Percentiles rank a stretch among this genome's conserved stretches.
Evolutionary conservation across 176 grass and related monocot species (phyloP).

Genomic region (Coix lacrymajobi): DNA sequence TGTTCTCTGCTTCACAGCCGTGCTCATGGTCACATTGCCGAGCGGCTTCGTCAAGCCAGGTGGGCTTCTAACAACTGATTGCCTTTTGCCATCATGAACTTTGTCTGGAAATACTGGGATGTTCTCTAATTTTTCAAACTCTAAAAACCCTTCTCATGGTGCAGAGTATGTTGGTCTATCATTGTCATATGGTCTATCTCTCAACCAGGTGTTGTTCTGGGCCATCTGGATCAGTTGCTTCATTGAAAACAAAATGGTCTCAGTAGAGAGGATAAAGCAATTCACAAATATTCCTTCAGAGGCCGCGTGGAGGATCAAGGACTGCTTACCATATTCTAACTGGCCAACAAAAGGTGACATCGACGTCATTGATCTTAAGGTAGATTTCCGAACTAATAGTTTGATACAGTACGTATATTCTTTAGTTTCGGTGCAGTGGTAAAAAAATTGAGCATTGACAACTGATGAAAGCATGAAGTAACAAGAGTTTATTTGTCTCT

Average conservation of each 20-base stretch:
- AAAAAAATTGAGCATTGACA: background rate
- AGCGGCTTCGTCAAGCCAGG: constrained; percentile 67
- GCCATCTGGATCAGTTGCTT: constrained; percentile 86
- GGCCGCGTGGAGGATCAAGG: constrained; percentile 71
- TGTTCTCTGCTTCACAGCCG: constrained; percentile 73
- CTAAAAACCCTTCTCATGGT: background rate
- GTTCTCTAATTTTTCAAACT: background rate
- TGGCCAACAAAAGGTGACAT: constrained; percentile 86
- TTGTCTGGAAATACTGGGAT: background rate
- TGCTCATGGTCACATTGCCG: constrained; percentile 91
- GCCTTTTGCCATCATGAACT: background rate
- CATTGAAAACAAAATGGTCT: constrained; percentile 94
- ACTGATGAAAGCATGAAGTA: background rate
- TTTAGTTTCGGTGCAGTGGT: background rate
- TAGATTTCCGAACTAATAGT: constrained; percentile 12
- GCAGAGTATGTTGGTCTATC: constrained; percentile 92
- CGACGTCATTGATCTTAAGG: constrained; percentile 75
- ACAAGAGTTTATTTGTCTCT: background rate
- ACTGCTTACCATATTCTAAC: constrained; percentile 55
- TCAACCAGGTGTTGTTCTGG: constrained; percentile 77
- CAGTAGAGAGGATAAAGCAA: constrained; percentile 95
- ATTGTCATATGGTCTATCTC: constrained; percentile 91
- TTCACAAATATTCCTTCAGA: constrained; percentile 89
- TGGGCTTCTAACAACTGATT: constrained; percentile 8
- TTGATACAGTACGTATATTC: background rate